phyloP scores from a whole-genome alignment of 495 filamentous ascomycete species.

The Podospora pseudocomata region DNA sequence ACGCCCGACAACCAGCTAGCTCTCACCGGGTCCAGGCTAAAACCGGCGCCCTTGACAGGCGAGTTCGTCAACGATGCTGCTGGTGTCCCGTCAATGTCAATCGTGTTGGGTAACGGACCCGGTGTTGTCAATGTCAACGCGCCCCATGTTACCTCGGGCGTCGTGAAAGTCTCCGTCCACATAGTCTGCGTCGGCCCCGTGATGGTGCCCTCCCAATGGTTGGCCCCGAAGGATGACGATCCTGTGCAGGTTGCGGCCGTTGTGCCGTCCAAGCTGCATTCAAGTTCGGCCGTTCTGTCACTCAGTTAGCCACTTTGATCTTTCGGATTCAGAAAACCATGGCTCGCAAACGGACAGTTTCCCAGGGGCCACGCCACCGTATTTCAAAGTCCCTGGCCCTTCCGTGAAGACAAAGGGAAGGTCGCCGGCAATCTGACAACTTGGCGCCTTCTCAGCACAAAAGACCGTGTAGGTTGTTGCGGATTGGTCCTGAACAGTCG shows the following conservation, averaged over 20 bases:
- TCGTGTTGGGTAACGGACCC: constrained; percentile 22
- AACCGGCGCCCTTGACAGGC: neutral
- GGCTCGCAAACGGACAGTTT: constrained; percentile 25
- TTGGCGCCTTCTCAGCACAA: constrained; percentile 31
- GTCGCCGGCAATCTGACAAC: constrained; percentile 29
- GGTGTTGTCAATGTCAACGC: constrained; percentile 36
- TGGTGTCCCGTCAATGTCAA: constrained; percentile 24
- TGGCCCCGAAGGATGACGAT: constrained; percentile 29
- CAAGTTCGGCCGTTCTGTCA: constrained; percentile 33
- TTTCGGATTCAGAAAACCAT: neutral
- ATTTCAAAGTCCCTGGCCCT: constrained; percentile 35
- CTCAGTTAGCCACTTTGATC: constrained; percentile 1
- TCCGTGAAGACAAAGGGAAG: constrained; percentile 40
- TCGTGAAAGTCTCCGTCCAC: constrained; percentile 35
- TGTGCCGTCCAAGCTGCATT: constrained; percentile 32
- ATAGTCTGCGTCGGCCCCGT: constrained; percentile 32
- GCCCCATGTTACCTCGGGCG: constrained; percentile 34
- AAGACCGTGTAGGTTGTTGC: constrained; percentile 41
- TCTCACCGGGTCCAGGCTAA: neutral
- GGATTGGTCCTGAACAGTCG: constrained; percentile 23
- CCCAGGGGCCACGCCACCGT: constrained; percentile 24
- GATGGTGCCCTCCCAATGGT: constrained; percentile 27
- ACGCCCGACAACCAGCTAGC: neutral
- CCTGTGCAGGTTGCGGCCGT: constrained; percentile 41
- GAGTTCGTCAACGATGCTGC: constrained; percentile 16